Evolutionary conservation across 306 rosid genomes (phyloP), one percentile per base, ranked within the genome.

Genomic region (Delonix regia): DNA sequence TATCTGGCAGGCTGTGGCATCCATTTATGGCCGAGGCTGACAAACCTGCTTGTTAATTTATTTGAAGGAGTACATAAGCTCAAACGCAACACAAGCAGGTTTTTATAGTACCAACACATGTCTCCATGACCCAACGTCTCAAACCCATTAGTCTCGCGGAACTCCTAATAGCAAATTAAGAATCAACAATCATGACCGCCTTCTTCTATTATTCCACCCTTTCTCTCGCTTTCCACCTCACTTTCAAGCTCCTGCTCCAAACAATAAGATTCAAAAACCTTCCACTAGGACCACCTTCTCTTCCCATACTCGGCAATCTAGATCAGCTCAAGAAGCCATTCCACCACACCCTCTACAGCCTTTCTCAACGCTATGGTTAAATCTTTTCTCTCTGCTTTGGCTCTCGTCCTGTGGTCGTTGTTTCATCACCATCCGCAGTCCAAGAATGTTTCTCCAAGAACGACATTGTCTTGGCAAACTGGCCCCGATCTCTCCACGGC

Each of bases 261-360:
- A 73, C 60, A 5, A 65, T 69, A 42, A 48, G 14, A 39, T n/a
- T 33, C 70, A 73, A 14, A 11, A 83, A 0, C n/a, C n/a, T n/a
- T n/a, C n/a, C n/a, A n/a, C n/a, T n/a, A n/a, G n/a, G n/a, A n/a
- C n/a, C n/a, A n/a, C 84, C 75, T 3, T 51, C 63, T 15, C 63
- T 86, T 10, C 94, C 94, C 0, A n/a, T 90, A 42, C 24, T 88
- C 16, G 94, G 92, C 55, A 90, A 90, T 25, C 94, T 88, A 11
- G 86, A 86, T 39, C 86, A 78, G 74, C 33, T 86, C 85, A 65
- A n/a, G n/a, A n/a, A n/a, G n/a, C n/a, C n/a, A n/a, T n/a, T n/a
- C n/a, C n/a, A n/a, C n/a, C n/a, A n/a, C 6, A 70, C 71, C 30
- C 56, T 86, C 21, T 75, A 65, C 2, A 9, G 16, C 14, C 82